These are phyloP conservation scores for Spinellus fusiger DNA, from an alignment of 192 early-diverging fungal species.

Conservation along the genomic window DNA sequence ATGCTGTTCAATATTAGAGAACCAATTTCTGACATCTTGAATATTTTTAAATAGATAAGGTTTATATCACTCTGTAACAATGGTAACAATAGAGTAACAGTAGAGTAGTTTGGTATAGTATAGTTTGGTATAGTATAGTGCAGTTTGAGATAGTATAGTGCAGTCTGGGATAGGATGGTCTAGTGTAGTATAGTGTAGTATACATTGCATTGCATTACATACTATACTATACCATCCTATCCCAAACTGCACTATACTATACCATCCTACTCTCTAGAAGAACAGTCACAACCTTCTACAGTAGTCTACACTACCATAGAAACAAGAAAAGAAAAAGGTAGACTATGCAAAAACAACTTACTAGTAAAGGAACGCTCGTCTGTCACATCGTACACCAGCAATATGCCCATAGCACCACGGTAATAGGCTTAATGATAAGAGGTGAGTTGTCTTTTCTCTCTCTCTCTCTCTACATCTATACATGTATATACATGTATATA, in stretches of 20 bases:
- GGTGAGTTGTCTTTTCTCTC: neutral
- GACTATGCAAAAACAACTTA: conserved; percentile 37
- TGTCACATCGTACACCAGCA: conserved; percentile 97
- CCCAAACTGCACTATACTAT: too few species aligned
- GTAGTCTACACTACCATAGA: too few species aligned
- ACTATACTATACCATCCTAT: too few species aligned
- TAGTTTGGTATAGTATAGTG: too few species aligned
- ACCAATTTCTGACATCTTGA: conserved; percentile 97
- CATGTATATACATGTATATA: too few species aligned
- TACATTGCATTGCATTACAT: too few species aligned
- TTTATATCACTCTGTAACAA: neutral
- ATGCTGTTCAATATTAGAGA: conserved; percentile 98
- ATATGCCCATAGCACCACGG: conserved; percentile 98
- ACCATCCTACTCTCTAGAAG: too few species aligned
- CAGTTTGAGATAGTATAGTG: too few species aligned
- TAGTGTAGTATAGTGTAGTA: too few species aligned
- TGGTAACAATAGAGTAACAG: neutral
- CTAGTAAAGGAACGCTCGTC: conserved; percentile 98
- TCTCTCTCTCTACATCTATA: neutral
- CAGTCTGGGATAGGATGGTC: too few species aligned
- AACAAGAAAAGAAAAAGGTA: neutral
- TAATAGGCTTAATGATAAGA: conserved; percentile 75
- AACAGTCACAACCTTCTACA: neutral
- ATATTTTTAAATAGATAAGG: neutral
- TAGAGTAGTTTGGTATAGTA: neutral